Conservation (phyloP, 1,284 basidiomycete species). For the Vanrija sp. region DNA sequence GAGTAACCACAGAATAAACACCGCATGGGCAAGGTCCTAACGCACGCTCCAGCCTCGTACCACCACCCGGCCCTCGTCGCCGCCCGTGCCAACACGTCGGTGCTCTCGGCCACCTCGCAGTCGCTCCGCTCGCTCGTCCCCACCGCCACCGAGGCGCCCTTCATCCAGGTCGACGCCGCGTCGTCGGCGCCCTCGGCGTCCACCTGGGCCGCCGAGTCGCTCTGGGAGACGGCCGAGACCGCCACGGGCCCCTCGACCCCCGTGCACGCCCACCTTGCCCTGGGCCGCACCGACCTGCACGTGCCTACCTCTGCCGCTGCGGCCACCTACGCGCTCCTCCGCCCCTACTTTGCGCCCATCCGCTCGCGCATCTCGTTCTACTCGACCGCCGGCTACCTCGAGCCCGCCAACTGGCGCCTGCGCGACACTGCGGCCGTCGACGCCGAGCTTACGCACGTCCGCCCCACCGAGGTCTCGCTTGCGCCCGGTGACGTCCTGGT, state of each 20-base stretch:
- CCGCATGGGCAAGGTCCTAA: not conserved
- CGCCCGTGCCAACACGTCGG: conserved; percentile 33
- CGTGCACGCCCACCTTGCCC: conserved; percentile 34
- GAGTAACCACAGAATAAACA: too few species aligned
- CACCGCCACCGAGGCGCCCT: conserved; percentile 8
- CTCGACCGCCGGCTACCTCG: conserved; percentile 29
- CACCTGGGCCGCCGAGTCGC: conserved; percentile 9
- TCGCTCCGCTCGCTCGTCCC: conserved; percentile 21
- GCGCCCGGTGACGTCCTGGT: conserved; percentile 39
- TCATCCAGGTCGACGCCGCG: conserved; percentile 26
- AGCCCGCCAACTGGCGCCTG: conserved; percentile 33
- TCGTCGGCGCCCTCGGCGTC: conserved; percentile 7
- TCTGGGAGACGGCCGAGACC: conserved; percentile 14
- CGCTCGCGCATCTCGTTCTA: conserved; percentile 41
- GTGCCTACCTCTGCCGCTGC: conserved; percentile 28
- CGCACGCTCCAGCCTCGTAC: conserved; percentile 24
- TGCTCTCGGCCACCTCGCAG: conserved; percentile 32
- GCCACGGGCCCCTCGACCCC: conserved; percentile 15
- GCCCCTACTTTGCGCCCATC: conserved; percentile 35
- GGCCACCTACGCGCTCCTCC: conserved; percentile 37
- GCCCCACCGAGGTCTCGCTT: conserved; percentile 21
- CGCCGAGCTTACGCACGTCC: conserved; percentile 26
- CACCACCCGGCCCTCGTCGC: conserved; percentile 33
- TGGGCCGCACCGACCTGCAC: conserved; percentile 26
- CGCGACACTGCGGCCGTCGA: conserved; percentile 12